phyloP scores from a whole-genome alignment of 2,329 filamentous ascomycete species.

The Acephala macrosclerotiorum region DNA sequence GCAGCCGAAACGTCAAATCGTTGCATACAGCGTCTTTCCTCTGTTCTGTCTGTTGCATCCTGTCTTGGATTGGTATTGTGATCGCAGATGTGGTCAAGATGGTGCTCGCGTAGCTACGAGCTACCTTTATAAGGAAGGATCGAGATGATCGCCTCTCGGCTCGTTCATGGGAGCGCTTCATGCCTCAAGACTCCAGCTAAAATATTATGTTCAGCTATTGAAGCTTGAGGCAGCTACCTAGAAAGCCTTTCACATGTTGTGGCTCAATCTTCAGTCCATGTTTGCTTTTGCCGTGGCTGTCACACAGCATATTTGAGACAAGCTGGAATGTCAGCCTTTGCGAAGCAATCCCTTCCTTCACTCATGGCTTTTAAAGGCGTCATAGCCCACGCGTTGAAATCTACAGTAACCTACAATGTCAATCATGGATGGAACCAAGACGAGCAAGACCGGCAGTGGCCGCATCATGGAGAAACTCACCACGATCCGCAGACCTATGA shows the following conservation, averaged over 20 bases:
- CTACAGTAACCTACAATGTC: background rate
- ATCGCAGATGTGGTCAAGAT: background rate
- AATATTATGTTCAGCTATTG: background rate
- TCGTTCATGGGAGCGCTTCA: background rate
- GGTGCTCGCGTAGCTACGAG: background rate
- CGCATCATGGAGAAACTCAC: conserved; percentile 4
- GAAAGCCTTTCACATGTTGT: background rate
- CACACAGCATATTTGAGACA: background rate
- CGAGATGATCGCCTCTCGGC: background rate
- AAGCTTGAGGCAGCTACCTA: background rate
- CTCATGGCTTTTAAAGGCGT: background rate
- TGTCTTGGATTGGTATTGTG: no score
- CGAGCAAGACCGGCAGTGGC: conserved; percentile 2
- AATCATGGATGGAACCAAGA: background rate
- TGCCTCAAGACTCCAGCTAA: background rate
- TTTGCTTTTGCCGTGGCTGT: background rate
- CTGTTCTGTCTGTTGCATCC: background rate
- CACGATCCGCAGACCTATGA: background rate
- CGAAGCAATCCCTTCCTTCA: background rate
- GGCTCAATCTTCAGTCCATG: background rate
- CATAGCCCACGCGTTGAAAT: background rate
- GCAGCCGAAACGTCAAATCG: background rate
- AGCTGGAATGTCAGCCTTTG: conserved; percentile 3
- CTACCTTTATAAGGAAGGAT: background rate
- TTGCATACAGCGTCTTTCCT: background rate